phyloP scores from a whole-genome alignment of 305 asterid genomes.

The Fraxinus nigra region DNA sequence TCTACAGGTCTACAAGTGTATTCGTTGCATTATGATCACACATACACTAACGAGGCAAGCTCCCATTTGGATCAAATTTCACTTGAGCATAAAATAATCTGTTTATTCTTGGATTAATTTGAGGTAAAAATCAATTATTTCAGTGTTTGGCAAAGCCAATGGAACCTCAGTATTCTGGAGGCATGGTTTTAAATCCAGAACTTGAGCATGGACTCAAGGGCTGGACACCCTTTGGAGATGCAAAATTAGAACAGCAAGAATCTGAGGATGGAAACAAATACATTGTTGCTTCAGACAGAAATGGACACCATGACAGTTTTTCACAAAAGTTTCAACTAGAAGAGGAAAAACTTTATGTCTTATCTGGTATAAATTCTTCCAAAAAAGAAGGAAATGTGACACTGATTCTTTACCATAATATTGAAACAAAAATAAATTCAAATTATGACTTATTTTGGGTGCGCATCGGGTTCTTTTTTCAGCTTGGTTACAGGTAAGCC shows the following conservation, averaged over 20 bases:
- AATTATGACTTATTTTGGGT: background rate
- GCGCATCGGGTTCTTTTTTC: background rate
- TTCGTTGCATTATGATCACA: constrained; percentile 40
- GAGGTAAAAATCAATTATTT: background rate
- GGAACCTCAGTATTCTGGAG: constrained; percentile 26
- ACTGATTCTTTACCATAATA: background rate
- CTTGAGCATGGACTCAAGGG: constrained; percentile 6
- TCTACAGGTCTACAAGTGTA: constrained; percentile 22
- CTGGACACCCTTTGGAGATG: constrained; percentile 10
- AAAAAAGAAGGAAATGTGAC: background rate
- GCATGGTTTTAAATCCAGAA: constrained; percentile 18
- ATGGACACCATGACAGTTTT: constrained; percentile 29
- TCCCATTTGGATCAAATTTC: background rate
- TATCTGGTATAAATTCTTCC: constrained; percentile 44
- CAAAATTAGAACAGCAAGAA: constrained; percentile 4
- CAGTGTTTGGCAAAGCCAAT: constrained; percentile 24
- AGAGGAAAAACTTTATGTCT: constrained; percentile 39
- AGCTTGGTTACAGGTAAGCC: constrained; percentile 65
- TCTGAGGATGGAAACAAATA: constrained; percentile 16
- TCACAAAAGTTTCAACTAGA: constrained; percentile 41
- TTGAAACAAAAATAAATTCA: background rate
- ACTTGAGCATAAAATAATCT: background rate
- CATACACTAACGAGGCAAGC: constrained; percentile 33
- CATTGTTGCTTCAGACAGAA: constrained; percentile 33
- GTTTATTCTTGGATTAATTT: background rate